A percentile compares a stretch with the other conserved stretches of the same genome.
Evolutionary conservation across 1,284 basidiomycete genomes (phyloP).

Genomic region (Sanghuangporus baumii): DNA sequence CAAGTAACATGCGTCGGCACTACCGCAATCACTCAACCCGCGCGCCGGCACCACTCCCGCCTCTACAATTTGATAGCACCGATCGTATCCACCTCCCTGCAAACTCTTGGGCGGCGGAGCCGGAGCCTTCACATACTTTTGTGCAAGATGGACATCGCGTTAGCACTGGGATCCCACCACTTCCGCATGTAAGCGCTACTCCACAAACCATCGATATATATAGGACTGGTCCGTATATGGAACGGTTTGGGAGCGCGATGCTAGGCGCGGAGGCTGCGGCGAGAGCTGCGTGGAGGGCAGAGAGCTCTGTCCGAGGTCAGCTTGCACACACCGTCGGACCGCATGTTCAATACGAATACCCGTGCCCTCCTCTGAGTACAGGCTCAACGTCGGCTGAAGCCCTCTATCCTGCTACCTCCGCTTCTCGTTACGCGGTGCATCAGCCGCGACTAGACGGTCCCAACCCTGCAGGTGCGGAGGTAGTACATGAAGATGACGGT

Average conservation of each 20-base stretch:
- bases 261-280: not conserved
- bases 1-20: slow-evolving; percentile 41
- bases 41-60: not conserved
- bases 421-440: too few relatives aligned
- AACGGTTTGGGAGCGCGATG: not conserved
- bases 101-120: too few relatives aligned
- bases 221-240: too few relatives aligned
- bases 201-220: too few relatives aligned
- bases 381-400: not conserved
- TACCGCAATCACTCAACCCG: slow-evolving; percentile 30
- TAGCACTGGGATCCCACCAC: too few relatives aligned
- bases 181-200: too few relatives aligned
- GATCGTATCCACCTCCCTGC: too few relatives aligned
- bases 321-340: not conserved
- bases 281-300: not conserved
- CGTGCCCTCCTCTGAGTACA: not conserved
- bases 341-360: not conserved
- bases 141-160: not conserved
- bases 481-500: too few relatives aligned
- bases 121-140: too few relatives aligned
- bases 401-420: too few relatives aligned
- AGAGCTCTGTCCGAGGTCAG: not conserved
- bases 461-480: too few relatives aligned
- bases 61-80: not conserved
- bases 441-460: too few relatives aligned